Evolutionary conservation across 2,329 filamentous ascomycete species (phyloP), one percentile per base, ranked within the genome.

Genomic region (Huntiella bhutanensis): DNA sequence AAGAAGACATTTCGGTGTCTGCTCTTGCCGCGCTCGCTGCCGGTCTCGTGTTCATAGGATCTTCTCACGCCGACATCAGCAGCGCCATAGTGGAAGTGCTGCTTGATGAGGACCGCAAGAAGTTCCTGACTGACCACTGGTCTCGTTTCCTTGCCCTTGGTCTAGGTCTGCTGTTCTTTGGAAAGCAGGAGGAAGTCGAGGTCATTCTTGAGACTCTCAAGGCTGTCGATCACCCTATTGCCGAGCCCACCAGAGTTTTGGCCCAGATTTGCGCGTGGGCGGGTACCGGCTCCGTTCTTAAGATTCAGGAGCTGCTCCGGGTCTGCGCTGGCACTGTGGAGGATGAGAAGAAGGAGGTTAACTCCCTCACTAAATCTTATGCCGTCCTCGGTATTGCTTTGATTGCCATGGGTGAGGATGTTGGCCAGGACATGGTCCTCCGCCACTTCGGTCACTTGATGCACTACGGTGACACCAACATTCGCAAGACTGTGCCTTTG

Each of bases 381-480:
- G 91, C 91, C 47, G 88, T 98, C 3, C 73, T 98, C 49, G 92
- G 91, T 55, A 78, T 98, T 49, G 88, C 85, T 10, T 68, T 98
- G 46, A 91, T 98, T 49, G 81, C 88, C 12, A 98, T 98, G 91
- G 91, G 91, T 51, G 91, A 98, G 61, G 92, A 98, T 50, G 80
- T 98, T 48, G 92, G 92, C 4, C 91, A 98, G 61, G 91, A 98
- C 59, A 98, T 98, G 91, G 87, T 96, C 8, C 72, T 98, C 36
- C 81, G 91, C 49, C 91, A 95, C 58, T 96, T 98, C 56, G 91
- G 87, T 43, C 91, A 98, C 61, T 71, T 98, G 51, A 98, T 98
- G 91, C 91, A 98, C 66, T 98, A 98, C 57, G 91, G 92, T 52
- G 88, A 95, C 62, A 73, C 87, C 58, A 96, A 98, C 60, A 98